phyloP scores from a whole-genome alignment of 2,329 filamentous ascomycete species.

The Ceratocystiopsis sp. region DNA sequence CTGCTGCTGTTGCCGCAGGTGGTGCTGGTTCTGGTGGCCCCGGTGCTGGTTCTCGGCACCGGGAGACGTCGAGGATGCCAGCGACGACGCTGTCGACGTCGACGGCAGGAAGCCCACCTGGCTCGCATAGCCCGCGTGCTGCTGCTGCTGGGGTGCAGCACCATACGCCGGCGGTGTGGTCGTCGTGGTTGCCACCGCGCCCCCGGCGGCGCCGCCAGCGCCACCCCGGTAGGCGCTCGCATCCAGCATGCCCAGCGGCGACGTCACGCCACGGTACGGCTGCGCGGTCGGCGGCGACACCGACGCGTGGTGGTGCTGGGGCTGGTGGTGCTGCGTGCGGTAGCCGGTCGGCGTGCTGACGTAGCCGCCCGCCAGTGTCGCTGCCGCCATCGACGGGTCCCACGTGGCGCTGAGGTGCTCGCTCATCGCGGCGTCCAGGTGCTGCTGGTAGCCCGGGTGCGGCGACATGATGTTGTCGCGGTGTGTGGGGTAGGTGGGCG shows the following conservation, averaged over 20 bases:
- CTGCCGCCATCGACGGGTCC: conserved; percentile 19
- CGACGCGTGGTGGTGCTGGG: conserved; percentile 7
- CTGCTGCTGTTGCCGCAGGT: neutral
- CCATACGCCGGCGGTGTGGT: conserved; percentile 36
- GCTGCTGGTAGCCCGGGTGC: conserved; percentile 31
- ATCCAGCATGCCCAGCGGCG: conserved; percentile 25
- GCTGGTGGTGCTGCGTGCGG: conserved; percentile 1
- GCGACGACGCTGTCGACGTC: conserved; percentile 6
- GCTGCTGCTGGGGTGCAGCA: conserved; percentile 4
- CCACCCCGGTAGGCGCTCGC: conserved; percentile 8
- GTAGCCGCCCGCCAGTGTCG: conserved; percentile 1
- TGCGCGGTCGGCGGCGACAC: conserved; percentile 4
- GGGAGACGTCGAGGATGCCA: conserved; percentile 5
- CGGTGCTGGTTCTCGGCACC: conserved; percentile 12
- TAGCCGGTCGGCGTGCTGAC: neutral
- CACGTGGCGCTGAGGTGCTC: conserved; percentile 30
- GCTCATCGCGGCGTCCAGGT: conserved; percentile 36
- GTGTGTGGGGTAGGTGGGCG: conserved; percentile 8
- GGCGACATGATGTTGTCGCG: conserved; percentile 36
- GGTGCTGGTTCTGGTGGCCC: conserved; percentile 7
- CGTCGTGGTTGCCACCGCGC: conserved; percentile 26
- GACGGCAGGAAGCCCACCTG: conserved; percentile 22
- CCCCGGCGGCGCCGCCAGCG: conserved; percentile 15
- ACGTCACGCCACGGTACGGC: conserved; percentile 7
- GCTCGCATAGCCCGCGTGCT: conserved; percentile 13